A percentile compares a stretch with the other conserved stretches of the same genome.
phyloP scores from a whole-genome alignment of 805 yeast genomes.

The Pichia deserticola region DNA sequence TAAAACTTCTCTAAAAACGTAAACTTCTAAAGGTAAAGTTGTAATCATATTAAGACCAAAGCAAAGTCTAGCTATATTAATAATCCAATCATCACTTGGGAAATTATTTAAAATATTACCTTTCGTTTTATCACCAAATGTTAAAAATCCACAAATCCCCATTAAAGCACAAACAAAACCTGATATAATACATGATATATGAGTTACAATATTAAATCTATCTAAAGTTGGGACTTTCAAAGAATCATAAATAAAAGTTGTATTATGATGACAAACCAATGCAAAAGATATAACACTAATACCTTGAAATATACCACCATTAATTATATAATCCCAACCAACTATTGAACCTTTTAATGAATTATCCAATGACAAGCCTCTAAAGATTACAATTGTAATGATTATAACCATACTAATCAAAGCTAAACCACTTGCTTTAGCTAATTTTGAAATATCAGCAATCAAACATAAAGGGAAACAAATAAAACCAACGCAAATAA shows the following conservation, averaged over 20 bases:
- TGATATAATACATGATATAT: constrained; percentile 73
- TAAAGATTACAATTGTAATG: constrained; percentile 59
- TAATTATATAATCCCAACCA: constrained; percentile 42
- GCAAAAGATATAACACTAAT: constrained; percentile 94
- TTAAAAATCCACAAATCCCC: constrained; percentile 72
- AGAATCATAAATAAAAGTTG: constrained; percentile 83
- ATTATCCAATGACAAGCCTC: constrained; percentile 58
- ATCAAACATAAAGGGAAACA: constrained; percentile 80
- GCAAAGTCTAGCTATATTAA: constrained; percentile 82
- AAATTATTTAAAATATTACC: constrained; percentile 89
- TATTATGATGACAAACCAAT: constrained; percentile 91
- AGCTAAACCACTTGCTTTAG: constrained; percentile 83
- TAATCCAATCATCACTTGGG: constrained; percentile 62
- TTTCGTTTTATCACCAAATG: constrained; percentile 69
- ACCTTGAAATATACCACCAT: constrained; percentile 72
- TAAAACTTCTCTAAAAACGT: constrained; percentile 84
- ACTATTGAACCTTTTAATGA: constrained; percentile 43
- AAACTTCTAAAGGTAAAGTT: constrained; percentile 83
- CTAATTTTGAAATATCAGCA: constrained; percentile 74
- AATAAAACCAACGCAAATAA: constrained; percentile 58
- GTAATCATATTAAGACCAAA: constrained; percentile 91
- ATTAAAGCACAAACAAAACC: constrained; percentile 70
- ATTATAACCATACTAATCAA: constrained; percentile 77
- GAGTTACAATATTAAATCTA: constrained; percentile 71
- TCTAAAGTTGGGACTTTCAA: constrained; percentile 68